phyloP scores from a whole-genome alignment of 345 rosid species.

The Brassica nigra region DNA sequence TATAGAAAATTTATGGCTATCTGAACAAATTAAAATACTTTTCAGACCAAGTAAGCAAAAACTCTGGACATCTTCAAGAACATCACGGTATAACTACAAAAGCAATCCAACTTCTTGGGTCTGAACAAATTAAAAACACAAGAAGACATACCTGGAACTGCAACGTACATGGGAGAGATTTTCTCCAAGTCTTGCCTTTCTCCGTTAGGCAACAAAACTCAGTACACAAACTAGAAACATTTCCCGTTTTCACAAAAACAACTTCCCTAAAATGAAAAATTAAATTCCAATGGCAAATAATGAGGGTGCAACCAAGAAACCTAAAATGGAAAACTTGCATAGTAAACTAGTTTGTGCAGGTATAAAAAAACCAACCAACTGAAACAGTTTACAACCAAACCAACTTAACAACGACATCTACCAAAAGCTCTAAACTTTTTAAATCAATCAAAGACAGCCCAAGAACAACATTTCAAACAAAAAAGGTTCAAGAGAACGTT shows the following conservation, averaged over 20 bases:
- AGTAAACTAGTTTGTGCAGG: neutral
- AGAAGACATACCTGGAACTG: slow-evolving; percentile 74
- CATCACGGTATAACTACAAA: neutral
- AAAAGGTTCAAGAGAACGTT: neutral
- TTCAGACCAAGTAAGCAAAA: neutral
- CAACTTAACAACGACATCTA: neutral
- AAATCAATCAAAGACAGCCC: neutral
- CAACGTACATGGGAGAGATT: slow-evolving; percentile 72
- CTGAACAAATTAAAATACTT: neutral
- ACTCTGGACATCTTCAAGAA: neutral
- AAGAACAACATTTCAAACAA: slow-evolving; percentile 1
- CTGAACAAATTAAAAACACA: slow-evolving; percentile 11
- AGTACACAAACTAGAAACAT: slow-evolving; percentile 35
- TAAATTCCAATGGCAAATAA: slow-evolving; percentile 26
- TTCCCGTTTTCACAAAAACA: slow-evolving; percentile 31
- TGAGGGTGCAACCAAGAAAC: slow-evolving; percentile 24
- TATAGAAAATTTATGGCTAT: neutral
- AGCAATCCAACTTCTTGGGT: neutral
- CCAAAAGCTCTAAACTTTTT: neutral
- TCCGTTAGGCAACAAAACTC: slow-evolving; percentile 75
- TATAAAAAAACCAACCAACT: neutral
- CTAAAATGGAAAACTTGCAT: neutral
- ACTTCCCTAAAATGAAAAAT: slow-evolving; percentile 37
- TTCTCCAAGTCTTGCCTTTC: slow-evolving; percentile 70
- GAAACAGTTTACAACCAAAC: neutral